These are phyloP conservation scores for Choanephora cucurbitarum DNA, from an alignment of 371 early-diverging fungal genomes.

Conservation along the genomic window DNA sequence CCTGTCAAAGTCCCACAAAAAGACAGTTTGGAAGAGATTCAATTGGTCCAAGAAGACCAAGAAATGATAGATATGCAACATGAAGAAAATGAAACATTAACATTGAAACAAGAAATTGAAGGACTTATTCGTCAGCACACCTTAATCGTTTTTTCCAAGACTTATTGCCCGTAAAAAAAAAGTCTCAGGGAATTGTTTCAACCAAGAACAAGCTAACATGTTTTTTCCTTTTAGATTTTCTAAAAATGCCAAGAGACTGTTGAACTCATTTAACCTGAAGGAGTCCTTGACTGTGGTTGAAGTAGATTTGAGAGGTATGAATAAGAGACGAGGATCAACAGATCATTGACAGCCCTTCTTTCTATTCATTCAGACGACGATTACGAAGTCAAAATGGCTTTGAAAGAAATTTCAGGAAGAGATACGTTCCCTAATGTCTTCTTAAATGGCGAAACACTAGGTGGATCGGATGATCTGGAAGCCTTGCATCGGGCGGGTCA, in stretches of 20 bases:
- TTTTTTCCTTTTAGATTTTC: conserved; percentile 19
- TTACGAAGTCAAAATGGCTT: conserved; percentile 27
- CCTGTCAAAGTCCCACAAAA: neutral
- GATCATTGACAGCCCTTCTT: neutral
- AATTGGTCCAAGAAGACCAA: neutral
- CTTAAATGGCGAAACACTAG: conserved; percentile 29
- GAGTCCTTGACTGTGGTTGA: conserved; percentile 23
- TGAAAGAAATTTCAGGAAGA: conserved; percentile 30
- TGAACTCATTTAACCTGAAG: conserved; percentile 19
- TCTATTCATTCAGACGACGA: conserved; percentile 24
- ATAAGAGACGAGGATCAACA: neutral
- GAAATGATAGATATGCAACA: neutral
- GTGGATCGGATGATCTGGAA: conserved; percentile 35
- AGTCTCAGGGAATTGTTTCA: neutral
- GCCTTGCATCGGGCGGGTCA: conserved; percentile 29
- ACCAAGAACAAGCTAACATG: too few relatives aligned
- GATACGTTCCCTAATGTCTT: conserved; percentile 42
- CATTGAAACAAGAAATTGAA: conserved; percentile 22
- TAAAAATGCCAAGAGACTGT: conserved; percentile 24
- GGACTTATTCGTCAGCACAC: conserved; percentile 11
- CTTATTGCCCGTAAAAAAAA: conserved; percentile 31
- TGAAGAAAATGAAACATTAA: neutral
- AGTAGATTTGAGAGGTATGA: conserved; percentile 33
- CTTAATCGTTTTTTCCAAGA: conserved; percentile 31
- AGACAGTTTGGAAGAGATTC: neutral